Base-by-base conservation (phyloP, 192 early-diverging fungal genomes). In the Coemansia sp. region DNA sequence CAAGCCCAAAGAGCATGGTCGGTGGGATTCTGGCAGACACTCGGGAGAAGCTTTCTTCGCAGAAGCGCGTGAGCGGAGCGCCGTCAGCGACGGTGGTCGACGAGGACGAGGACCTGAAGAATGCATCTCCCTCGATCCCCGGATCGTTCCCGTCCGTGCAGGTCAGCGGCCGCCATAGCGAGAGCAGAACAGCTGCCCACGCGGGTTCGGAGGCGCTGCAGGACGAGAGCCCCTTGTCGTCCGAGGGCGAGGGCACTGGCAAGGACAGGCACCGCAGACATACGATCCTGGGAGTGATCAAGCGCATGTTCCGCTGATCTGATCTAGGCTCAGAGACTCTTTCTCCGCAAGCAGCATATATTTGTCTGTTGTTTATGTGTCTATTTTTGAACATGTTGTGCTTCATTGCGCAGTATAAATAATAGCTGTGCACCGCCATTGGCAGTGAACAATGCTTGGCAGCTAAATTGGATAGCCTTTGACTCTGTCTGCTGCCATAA, bases 221-320 rank as follows among this genome's bases (percentile, higher is more conserved):
- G 11, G 74, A 61, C 8, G 65, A 68, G 17, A 62, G 71, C 55
- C 48, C 55, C 17, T 58, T 47, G 0, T 62, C 61, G 10, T 65
- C 63, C 15, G 69, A 68, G 13, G 59, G 64, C 42, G 75, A 79
- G 41, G 50, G 58, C 28, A 23, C 45, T 13, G 28, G 36, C 45
- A 79, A 69, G 54, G 66, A 72, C 59, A 63, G 38, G 20, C 73
- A 65, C 25, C 75, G 75, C 59, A 62, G 75, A 23, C 75, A 79
- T 66, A 72, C 69, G 3, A 72, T 79, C 34, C 54, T 79, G 65
- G 75, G 75, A 55, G 75, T 79, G 9, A 65, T 79, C 42, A 79
- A 79, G 63, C 69, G 75, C 55, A 79, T 79, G 20, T 79, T 79
- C 75, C 75, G 75, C 50, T 79, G 28, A 63, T 29, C 23, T 9